These are phyloP conservation scores for Boletus reticuloceps DNA, from an alignment of 768 basidiomycete genomes.

Conservation along the genomic window DNA sequence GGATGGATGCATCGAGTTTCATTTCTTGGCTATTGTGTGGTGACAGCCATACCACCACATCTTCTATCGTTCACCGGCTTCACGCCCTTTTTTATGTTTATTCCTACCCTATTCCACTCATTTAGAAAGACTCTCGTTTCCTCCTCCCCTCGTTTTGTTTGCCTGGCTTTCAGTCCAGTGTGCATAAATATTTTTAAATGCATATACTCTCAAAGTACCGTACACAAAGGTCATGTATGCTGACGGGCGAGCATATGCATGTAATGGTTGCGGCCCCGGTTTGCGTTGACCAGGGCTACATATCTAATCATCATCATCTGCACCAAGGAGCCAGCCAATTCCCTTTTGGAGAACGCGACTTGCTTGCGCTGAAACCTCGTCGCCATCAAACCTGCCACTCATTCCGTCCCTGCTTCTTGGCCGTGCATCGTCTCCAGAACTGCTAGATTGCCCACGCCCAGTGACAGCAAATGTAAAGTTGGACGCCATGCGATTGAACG, in stretches of 20 bases:
- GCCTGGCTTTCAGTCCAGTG: slow-evolving; percentile 20
- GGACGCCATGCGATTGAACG: slow-evolving; percentile 74
- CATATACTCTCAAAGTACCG: slow-evolving; percentile 15
- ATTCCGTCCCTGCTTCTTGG: slow-evolving; percentile 40
- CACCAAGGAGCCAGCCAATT: slow-evolving; percentile 95
- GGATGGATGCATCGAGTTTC: slow-evolving; percentile 15
- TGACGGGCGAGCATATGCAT: slow-evolving; percentile 3
- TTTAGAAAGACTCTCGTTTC: slow-evolving; percentile 14
- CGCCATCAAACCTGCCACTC: slow-evolving; percentile 44
- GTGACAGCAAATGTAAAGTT: slow-evolving; percentile 70
- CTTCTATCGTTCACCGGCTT: slow-evolving; percentile 5
- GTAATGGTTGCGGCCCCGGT: slow-evolving; percentile 9
- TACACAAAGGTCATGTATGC: slow-evolving; percentile 16
- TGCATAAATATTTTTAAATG: slow-evolving; percentile 24
- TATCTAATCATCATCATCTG: slow-evolving; percentile 49
- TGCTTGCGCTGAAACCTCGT: slow-evolving; percentile 72
- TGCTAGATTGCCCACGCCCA: slow-evolving; percentile 31
- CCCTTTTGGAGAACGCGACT: slow-evolving; percentile 81
- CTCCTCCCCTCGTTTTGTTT: slow-evolving; percentile 25
- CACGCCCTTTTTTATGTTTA: slow-evolving; percentile 5
- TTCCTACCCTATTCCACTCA: slow-evolving; percentile 8
- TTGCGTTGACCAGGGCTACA: not conserved
- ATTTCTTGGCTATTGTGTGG: slow-evolving; percentile 15
- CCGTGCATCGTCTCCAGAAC: slow-evolving; percentile 17
- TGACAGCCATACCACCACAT: slow-evolving; percentile 9